phyloP scores from a whole-genome alignment of 106 monocot genomes.

The Apostasia ramifera region DNA sequence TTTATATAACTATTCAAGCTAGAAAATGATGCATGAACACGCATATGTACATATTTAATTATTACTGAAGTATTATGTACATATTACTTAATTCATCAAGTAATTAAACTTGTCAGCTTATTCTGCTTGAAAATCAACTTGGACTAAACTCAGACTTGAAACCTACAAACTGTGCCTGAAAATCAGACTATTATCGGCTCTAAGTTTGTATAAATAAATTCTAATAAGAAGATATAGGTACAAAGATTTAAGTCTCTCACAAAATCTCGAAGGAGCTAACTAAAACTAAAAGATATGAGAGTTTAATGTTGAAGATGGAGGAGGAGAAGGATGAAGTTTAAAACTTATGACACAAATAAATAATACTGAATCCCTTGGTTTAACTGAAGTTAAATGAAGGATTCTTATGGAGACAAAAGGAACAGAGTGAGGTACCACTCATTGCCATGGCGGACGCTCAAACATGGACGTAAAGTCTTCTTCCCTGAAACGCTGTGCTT shows the following conservation, averaged over 20 bases:
- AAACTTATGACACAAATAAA: neutral
- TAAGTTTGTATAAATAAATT: too few relatives aligned
- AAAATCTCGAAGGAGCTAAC: neutral
- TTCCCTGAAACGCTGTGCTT: slow-evolving; percentile 66
- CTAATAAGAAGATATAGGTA: too few relatives aligned
- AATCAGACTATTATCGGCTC: too few relatives aligned
- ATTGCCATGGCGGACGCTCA: slow-evolving; percentile 39
- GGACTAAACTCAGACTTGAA: too few relatives aligned
- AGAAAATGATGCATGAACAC: too few relatives aligned
- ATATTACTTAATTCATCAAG: too few relatives aligned
- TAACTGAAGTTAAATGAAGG: neutral
- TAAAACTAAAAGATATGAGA: neutral
- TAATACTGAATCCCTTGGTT: neutral
- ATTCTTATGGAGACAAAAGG: neutral
- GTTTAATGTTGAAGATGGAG: neutral
- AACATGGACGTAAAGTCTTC: slow-evolving; percentile 51
- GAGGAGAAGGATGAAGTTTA: neutral
- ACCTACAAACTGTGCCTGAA: too few relatives aligned
- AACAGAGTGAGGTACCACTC: slow-evolving; percentile 51
- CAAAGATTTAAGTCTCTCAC: neutral
- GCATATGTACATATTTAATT: too few relatives aligned
- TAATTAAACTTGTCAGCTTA: too few relatives aligned
- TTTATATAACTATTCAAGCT: too few relatives aligned
- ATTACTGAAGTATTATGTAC: too few relatives aligned
- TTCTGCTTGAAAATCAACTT: too few relatives aligned